Evolutionary conservation across 2,329 filamentous ascomycete species (phyloP), one percentile per base, ranked within the genome.

Genomic region (Knufia petricola): DNA sequence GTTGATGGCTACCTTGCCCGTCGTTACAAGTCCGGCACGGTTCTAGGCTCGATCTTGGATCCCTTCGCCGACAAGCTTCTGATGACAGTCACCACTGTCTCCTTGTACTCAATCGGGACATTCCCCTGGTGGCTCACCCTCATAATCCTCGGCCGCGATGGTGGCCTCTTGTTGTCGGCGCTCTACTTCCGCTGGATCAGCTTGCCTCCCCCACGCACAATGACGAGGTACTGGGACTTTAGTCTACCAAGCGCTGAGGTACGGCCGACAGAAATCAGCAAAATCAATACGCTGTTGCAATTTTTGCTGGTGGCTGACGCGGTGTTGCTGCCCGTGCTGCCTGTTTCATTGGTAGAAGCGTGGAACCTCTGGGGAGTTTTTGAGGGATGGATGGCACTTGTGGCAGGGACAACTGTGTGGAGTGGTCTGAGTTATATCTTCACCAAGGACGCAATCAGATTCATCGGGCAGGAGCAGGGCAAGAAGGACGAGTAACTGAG

Each of bases 171-270:
- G 21, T 75, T 95, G 19, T 81, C 88, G 1, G 92, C 92, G 20
- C 82, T 98, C 58, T 96, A 95, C 71, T 96, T 92, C 66, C 84
- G 92, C 55, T 96, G 87, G 78, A 94, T 95, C 56, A 94, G 87
- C 1, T 76, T 98, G 4, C 92, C 92, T 0, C 82, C 86, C 0
- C 92, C 92, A 1, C 96, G 96, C 69, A 96, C 92, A 0, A 86
- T 95, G 66, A 69, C 77, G 15, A 75, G 92, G 15, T 98, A 96
- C 68, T 98, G 92, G 92, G 92, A 98, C 67, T 96, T 98, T 63
- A 90, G 85, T 2, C 76, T 98, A 12, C 92, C 70, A 9, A 69
- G 66, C 8, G 69, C 68, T 2, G 67, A 70, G 52, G 68, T 71
- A 7, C 68, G 65, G 52, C 66, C 67, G 1, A 70, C 69, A 1